phyloP scores from a whole-genome alignment of 2,329 filamentous ascomycete species.

The Berkeleyomyces basicola region DNA sequence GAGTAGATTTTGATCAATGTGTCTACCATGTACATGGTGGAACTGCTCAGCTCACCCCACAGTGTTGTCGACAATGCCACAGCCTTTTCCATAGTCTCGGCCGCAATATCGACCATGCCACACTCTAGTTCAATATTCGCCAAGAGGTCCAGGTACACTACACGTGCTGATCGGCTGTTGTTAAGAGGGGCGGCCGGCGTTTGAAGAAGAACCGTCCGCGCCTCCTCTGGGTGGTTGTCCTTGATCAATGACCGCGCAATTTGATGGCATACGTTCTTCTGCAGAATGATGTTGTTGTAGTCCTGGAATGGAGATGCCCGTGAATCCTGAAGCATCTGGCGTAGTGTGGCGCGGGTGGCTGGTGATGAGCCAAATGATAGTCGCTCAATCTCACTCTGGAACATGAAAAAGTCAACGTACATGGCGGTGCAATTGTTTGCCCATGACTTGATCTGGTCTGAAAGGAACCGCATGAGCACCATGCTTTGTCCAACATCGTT shows the following conservation, averaged over 20 bases:
- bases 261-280: slow-evolving; percentile 11
- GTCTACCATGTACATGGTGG: slow-evolving; percentile 12
- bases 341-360: slow-evolving; percentile 8
- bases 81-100: slow-evolving; percentile 12
- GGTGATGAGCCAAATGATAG: slow-evolving; percentile 9
- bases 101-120: slow-evolving; percentile 4
- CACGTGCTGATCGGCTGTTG: slow-evolving; percentile 9
- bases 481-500: slow-evolving; percentile 12
- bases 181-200: slow-evolving; percentile 9
- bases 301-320: slow-evolving; percentile 1
- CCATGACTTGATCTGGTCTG: slow-evolving; percentile 9
- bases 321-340: slow-evolving; percentile 5
- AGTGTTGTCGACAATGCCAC: slow-evolving; percentile 7
- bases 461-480: slow-evolving; percentile 11
- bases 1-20: slow-evolving; percentile 13
- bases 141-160: slow-evolving; percentile 12
- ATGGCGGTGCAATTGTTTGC: slow-evolving; percentile 5
- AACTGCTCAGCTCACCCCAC: slow-evolving; percentile 11
- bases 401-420: slow-evolving; percentile 13
- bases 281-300: slow-evolving; percentile 8
- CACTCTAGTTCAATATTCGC: slow-evolving; percentile 11
- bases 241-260: slow-evolving; percentile 12
- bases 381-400: slow-evolving; percentile 13
- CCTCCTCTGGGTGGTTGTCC: slow-evolving; percentile 9
- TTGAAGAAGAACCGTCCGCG: slow-evolving; percentile 6